Evolutionary conservation across 306 rosid genomes (phyloP).

Genomic region (Cicer yamashitae): DNA sequence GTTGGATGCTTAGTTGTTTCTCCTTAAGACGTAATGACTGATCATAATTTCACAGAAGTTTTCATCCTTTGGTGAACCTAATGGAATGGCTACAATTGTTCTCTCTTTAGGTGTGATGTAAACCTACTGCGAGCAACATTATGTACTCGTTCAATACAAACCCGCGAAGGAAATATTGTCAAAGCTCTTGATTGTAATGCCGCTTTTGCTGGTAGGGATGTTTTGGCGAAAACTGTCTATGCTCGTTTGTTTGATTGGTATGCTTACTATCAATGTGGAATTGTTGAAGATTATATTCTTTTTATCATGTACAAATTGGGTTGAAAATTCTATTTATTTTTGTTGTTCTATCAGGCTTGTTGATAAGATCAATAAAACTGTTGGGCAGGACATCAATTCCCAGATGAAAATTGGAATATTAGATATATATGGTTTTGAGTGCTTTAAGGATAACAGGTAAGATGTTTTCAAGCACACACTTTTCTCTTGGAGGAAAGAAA

Average conservation of each 20-base stretch:
- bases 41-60: constrained; percentile 18
- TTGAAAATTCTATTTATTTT: constrained; percentile 10
- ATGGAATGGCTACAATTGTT: constrained; percentile 6
- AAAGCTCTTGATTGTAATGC: constrained; percentile 93
- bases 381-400: constrained; percentile 90
- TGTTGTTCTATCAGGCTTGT: constrained; percentile 79
- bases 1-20: constrained; percentile 37
- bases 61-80: constrained; percentile 23
- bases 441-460: constrained; percentile 95
- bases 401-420: constrained; percentile 80
- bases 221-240: constrained; percentile 91
- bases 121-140: constrained; percentile 74
- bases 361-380: constrained; percentile 87
- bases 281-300: background rate
- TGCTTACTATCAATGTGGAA: constrained; percentile 39
- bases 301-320: constrained; percentile 19
- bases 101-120: constrained; percentile 72
- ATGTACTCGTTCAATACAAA: constrained; percentile 90
- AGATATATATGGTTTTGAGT: constrained; percentile 98
- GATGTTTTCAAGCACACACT: constrained; percentile 37
- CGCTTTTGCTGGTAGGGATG: constrained; percentile 90
- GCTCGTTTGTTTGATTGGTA: constrained; percentile 94
- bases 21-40: constrained; percentile 36
- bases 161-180: constrained; percentile 86
- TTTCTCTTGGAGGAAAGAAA: constrained; percentile 17